These are phyloP conservation scores for Diaporthe helianthi DNA, from an alignment of 2,329 filamentous ascomycete genomes.

Conservation along the genomic window DNA sequence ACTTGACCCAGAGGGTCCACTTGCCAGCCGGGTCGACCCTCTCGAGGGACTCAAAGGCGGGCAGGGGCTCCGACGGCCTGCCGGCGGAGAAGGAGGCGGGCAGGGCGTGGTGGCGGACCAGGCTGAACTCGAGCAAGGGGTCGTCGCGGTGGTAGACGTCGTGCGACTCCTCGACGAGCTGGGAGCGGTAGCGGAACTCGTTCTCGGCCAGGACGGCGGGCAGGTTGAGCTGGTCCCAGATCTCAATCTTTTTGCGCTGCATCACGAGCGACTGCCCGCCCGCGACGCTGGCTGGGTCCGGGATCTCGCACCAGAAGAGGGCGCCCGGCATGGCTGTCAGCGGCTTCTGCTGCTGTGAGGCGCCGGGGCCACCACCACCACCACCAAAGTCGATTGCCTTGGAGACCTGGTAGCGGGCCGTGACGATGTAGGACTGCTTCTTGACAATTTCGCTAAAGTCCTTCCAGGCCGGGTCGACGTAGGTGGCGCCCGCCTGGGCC, in stretches of 20 bases:
- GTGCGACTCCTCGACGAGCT: slow-evolving; percentile 61
- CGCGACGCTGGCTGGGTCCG: slow-evolving; percentile 55
- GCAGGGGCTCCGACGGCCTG: slow-evolving; percentile 48
- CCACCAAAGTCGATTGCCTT: slow-evolving; percentile 55
- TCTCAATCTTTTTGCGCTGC: slow-evolving; percentile 63
- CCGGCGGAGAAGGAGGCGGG: slow-evolving; percentile 41
- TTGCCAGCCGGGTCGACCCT: slow-evolving; percentile 55
- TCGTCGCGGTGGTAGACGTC: slow-evolving; percentile 59
- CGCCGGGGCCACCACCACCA: slow-evolving; percentile 41
- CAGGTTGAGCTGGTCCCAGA: slow-evolving; percentile 59
- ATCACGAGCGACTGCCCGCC: slow-evolving; percentile 53
- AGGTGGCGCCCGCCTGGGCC: background rate
- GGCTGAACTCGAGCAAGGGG: slow-evolving; percentile 55
- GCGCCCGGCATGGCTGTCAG: slow-evolving; percentile 47
- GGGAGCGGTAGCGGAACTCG: slow-evolving; percentile 58
- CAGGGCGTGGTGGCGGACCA: slow-evolving; percentile 56
- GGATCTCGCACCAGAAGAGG: slow-evolving; percentile 66
- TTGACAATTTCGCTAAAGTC: slow-evolving; percentile 61
- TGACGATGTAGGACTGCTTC: slow-evolving; percentile 64
- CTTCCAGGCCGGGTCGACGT: slow-evolving; percentile 49
- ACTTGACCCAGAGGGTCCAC: slow-evolving; percentile 64
- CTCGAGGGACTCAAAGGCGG: slow-evolving; percentile 54
- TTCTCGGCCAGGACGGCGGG: slow-evolving; percentile 59
- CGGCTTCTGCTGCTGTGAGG: slow-evolving; percentile 38
- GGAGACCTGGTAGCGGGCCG: slow-evolving; percentile 61